These are phyloP conservation scores for Coniochaeta sp. DNA, from an alignment of 2,329 filamentous ascomycete species.

Conservation along the genomic window DNA sequence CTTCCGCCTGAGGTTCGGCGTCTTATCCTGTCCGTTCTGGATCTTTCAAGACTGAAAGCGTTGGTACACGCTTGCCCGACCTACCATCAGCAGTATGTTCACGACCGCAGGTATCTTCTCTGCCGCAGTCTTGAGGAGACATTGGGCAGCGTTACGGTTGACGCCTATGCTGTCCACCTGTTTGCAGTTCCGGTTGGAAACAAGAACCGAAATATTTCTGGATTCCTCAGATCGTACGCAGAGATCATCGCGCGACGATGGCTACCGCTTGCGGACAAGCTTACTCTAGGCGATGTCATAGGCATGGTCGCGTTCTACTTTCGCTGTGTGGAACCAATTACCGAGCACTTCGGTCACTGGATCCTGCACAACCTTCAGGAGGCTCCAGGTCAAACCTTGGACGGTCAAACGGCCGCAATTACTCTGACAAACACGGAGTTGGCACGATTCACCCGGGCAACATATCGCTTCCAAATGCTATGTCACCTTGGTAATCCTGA, in stretches of 20 bases:
- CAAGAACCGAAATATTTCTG: background rate
- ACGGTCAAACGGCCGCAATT: background rate
- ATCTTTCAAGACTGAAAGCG: slow-evolving; percentile 10
- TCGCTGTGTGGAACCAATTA: background rate
- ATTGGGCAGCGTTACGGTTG: slow-evolving; percentile 10
- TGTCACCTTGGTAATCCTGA: slow-evolving; percentile 1
- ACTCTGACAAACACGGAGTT: slow-evolving; percentile 1
- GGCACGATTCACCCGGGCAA: slow-evolving; percentile 5
- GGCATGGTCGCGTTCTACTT: background rate
- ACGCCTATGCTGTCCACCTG: slow-evolving; percentile 6
- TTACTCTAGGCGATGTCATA: background rate
- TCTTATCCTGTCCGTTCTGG: slow-evolving; percentile 12
- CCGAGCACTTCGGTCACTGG: background rate
- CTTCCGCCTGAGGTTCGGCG: slow-evolving; percentile 17
- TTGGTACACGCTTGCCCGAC: slow-evolving; percentile 18
- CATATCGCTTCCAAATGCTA: slow-evolving; percentile 11
- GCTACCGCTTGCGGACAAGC: background rate
- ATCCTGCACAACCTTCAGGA: background rate
- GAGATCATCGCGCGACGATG: background rate
- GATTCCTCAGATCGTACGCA: background rate
- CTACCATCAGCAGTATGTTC: slow-evolving; percentile 17
- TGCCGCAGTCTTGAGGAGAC: slow-evolving; percentile 9
- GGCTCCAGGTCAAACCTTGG: background rate
- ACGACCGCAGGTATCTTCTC: slow-evolving; percentile 14
- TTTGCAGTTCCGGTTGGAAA: background rate